Evolutionary conservation across 495 filamentous ascomycete genomes (phyloP).

Genomic region (Xylaria curta): DNA sequence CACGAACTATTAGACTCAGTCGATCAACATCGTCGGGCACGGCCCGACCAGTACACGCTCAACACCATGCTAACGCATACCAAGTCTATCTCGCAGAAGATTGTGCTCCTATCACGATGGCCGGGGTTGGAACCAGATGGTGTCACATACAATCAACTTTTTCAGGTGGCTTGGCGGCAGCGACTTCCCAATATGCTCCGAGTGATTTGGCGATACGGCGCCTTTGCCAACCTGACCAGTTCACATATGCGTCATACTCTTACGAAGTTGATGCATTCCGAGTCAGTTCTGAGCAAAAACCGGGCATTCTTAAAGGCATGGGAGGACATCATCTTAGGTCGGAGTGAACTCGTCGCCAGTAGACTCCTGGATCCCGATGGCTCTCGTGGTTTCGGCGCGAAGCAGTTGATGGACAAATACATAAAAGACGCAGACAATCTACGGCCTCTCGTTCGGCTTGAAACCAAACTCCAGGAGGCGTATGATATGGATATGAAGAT

Average conservation of each 20-base stretch:
- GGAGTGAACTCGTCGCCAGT: slow-evolving; percentile 26
- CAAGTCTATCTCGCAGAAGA: slow-evolving; percentile 32
- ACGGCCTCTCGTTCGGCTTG: slow-evolving; percentile 12
- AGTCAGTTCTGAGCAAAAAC: not conserved
- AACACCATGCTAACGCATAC: slow-evolving; percentile 48
- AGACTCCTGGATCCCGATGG: not conserved
- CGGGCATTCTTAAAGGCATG: slow-evolving; percentile 30
- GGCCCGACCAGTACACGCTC: slow-evolving; percentile 38
- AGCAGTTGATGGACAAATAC: slow-evolving; percentile 28
- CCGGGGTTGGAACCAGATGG: slow-evolving; percentile 27
- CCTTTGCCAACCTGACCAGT: slow-evolving; percentile 25
- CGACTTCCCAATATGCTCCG: slow-evolving; percentile 44
- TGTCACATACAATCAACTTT: slow-evolving; percentile 40
- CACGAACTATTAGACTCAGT: slow-evolving; percentile 37
- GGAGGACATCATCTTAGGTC: slow-evolving; percentile 37
- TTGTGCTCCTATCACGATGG: slow-evolving; percentile 31
- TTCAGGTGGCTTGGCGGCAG: slow-evolving; percentile 38
- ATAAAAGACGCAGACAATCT: not conserved
- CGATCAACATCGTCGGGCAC: slow-evolving; percentile 1
- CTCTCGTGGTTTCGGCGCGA: not conserved
- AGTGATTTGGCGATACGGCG: slow-evolving; percentile 48
- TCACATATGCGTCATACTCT: slow-evolving; percentile 35
- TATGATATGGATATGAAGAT: slow-evolving; percentile 31
- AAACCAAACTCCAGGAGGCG: slow-evolving; percentile 32
- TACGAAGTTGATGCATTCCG: slow-evolving; percentile 23